These are phyloP conservation scores for Pinus tabuliformis DNA, from an alignment of 75 land plant species.

Conservation along the genomic window DNA sequence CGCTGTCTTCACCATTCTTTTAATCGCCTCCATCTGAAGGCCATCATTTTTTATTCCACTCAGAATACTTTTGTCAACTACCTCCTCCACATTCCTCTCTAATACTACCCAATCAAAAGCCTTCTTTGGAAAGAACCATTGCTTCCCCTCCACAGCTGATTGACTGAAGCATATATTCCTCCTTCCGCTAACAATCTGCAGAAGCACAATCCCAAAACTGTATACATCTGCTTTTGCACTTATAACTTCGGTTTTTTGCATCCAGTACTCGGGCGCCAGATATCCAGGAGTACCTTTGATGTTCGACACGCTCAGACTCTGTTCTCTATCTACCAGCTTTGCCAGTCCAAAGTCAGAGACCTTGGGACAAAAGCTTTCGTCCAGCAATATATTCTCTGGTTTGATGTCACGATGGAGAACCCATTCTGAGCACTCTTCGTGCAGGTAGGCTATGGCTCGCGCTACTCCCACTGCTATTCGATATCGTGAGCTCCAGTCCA, in stretches of 20 bases:
- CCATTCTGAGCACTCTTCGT: conserved; percentile 24
- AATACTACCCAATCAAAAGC: conserved; percentile 45
- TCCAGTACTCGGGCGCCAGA: conserved; percentile 21
- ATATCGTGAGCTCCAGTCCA: conserved; percentile 13
- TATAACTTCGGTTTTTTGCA: not conserved
- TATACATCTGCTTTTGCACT: conserved; percentile 69
- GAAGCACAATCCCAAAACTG: conserved; percentile 76
- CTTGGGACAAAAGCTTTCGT: conserved; percentile 19
- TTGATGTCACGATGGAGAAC: conserved; percentile 28
- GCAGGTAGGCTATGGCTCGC: conserved; percentile 24
- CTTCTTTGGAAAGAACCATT: conserved; percentile 61
- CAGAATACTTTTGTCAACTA: conserved; percentile 28
- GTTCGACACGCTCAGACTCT: conserved; percentile 3
- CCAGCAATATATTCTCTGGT: conserved; percentile 24
- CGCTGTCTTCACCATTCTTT: conserved; percentile 59
- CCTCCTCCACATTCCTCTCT: conserved; percentile 47
- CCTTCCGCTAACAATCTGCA: conserved; percentile 58
- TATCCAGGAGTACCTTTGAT: conserved; percentile 19
- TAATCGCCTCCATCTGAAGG: conserved; percentile 26
- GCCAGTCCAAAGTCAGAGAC: conserved; percentile 29
- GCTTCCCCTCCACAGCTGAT: conserved; percentile 21
- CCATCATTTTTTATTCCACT: conserved; percentile 14
- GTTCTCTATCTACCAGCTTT: conserved; percentile 18
- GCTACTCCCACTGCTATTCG: conserved; percentile 24
- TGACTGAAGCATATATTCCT: conserved; percentile 23